Conservation (phyloP, 2,329 filamentous ascomycete species). For the Neofusicoccum sp. region DNA sequence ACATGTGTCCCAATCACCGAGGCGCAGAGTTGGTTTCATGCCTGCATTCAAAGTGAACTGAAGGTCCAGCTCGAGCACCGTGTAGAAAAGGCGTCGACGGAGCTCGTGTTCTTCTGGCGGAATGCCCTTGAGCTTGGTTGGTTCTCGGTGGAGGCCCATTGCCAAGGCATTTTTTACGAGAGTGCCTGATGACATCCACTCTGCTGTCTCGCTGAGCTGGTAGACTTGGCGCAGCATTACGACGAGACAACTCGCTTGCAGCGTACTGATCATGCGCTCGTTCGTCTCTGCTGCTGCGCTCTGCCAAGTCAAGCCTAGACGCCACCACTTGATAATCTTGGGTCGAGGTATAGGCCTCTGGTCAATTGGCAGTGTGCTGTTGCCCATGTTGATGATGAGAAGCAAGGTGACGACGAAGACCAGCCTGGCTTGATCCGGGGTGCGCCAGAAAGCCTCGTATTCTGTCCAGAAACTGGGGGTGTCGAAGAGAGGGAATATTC, state of each 20-base stretch:
- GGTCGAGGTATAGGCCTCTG: neutral
- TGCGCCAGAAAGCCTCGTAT: constrained; percentile 25
- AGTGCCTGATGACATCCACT: constrained; percentile 27
- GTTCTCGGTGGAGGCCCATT: constrained; percentile 45
- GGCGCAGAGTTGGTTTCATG: constrained; percentile 17
- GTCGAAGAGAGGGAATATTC: constrained; percentile 22
- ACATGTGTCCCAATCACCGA: constrained; percentile 4
- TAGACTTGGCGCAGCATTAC: neutral
- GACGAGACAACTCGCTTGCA: constrained; percentile 1
- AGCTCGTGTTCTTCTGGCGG: constrained; percentile 40
- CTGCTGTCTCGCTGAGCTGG: neutral
- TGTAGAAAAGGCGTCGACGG: constrained; percentile 46
- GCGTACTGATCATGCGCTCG: neutral
- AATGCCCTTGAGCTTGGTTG: constrained; percentile 36
- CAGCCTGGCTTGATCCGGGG: constrained; percentile 14
- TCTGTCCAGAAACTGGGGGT: constrained; percentile 25
- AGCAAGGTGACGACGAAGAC: constrained; percentile 1
- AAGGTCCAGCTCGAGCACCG: constrained; percentile 43
- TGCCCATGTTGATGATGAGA: neutral
- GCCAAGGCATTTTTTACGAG: constrained; percentile 42
- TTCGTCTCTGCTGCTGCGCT: constrained; percentile 2
- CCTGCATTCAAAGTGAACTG: constrained; percentile 26
- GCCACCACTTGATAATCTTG: constrained; percentile 8
- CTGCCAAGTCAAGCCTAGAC: constrained; percentile 7
- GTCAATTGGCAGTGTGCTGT: neutral